These are phyloP conservation scores for Beta vulgaris DNA, from an alignment of 148 eudicot species.

Conservation along the genomic window DNA sequence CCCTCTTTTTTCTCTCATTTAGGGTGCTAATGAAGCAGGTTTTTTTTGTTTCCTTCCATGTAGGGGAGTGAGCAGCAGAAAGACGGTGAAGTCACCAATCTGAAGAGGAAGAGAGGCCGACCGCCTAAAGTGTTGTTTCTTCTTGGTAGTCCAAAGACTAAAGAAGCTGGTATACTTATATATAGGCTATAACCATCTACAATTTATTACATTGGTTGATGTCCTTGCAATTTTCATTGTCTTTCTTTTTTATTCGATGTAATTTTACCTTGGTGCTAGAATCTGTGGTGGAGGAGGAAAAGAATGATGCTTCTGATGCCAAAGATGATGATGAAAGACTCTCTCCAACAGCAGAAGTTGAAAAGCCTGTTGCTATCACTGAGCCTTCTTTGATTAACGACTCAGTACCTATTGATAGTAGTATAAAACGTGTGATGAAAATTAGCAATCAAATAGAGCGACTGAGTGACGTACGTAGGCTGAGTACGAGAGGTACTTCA, in stretches of 20 bases:
- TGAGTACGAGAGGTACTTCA: constrained; percentile 13
- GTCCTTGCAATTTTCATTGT: neutral
- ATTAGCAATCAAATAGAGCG: constrained; percentile 25
- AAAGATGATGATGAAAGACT: constrained; percentile 22
- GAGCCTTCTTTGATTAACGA: constrained; percentile 18
- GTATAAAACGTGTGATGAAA: constrained; percentile 10
- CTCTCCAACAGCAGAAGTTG: constrained; percentile 23
- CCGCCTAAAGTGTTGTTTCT: constrained; percentile 40
- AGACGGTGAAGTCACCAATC: constrained; percentile 28
- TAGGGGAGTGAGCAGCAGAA: constrained; percentile 39
- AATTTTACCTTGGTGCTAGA: constrained; percentile 9
- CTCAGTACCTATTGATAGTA: constrained; percentile 11
- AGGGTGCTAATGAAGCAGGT: neutral
- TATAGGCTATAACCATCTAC: neutral
- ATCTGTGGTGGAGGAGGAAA: neutral
- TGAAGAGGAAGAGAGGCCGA: constrained; percentile 64
- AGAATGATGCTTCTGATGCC: constrained; percentile 21
- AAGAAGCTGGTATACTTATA: constrained; percentile 29
- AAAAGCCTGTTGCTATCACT: constrained; percentile 17
- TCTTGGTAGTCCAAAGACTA: constrained; percentile 26
- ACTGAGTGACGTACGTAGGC: constrained; percentile 11
- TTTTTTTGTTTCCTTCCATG: neutral
- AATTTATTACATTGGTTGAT: neutral
- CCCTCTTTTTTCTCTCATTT: neutral
- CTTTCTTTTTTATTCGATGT: neutral